Conservation (phyloP, 2,329 filamentous ascomycete genomes). For the Penicillium sclerotiorum region DNA sequence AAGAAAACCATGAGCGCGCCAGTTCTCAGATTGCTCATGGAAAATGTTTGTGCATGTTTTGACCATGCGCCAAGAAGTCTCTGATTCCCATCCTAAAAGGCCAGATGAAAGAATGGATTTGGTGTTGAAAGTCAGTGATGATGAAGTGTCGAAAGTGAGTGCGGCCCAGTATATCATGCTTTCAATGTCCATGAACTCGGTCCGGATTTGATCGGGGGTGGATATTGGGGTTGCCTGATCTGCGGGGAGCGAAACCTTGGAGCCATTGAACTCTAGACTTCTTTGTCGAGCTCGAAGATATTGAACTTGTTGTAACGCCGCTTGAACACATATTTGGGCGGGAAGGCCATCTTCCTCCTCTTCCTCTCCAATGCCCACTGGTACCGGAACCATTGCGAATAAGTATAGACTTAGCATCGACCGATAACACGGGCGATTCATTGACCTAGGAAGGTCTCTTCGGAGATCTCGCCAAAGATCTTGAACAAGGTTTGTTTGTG, state of each 20-base stretch:
- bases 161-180: background rate
- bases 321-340: background rate
- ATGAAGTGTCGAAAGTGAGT: background rate
- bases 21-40: background rate
- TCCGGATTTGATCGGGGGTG: background rate
- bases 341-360: background rate
- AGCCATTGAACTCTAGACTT: background rate
- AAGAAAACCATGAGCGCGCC: background rate
- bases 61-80: background rate
- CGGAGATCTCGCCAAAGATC: background rate
- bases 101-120: background rate
- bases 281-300: background rate
- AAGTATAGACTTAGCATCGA: background rate
- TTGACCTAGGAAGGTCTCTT: background rate
- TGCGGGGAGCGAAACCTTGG: background rate
- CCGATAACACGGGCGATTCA: background rate
- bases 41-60: background rate
- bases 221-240: background rate
- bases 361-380: background rate
- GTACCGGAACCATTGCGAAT: background rate
- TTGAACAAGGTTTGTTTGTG: background rate
- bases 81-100: background rate
- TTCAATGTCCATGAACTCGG: background rate
- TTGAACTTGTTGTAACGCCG: background rate
- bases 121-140: background rate